Conservation (phyloP, 129 eudicot species). For the Apium graveolens region DNA sequence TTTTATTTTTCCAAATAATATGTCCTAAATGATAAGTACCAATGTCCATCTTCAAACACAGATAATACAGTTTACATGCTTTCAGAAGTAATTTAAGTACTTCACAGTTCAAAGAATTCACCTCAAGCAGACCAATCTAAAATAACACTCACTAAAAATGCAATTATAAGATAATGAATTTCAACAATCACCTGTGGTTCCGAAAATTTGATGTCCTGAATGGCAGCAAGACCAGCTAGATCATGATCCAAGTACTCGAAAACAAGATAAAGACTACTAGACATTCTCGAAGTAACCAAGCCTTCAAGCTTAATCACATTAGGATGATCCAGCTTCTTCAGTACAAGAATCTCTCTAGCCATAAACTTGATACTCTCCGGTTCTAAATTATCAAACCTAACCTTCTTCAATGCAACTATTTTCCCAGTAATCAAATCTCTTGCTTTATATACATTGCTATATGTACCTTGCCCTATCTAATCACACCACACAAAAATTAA, state of each 20-base stretch:
- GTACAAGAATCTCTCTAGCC: slow-evolving; percentile 86
- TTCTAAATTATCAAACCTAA: slow-evolving; percentile 78
- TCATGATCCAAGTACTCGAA: slow-evolving; percentile 95
- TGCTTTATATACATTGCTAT: slow-evolving; percentile 94
- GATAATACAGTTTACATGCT: background rate
- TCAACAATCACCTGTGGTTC: slow-evolving; percentile 60
- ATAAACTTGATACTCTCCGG: slow-evolving; percentile 82
- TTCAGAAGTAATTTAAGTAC: background rate
- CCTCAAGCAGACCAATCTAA: background rate
- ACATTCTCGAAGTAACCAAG: slow-evolving; percentile 82
- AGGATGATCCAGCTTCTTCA: slow-evolving; percentile 74
- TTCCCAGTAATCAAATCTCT: slow-evolving; percentile 84
- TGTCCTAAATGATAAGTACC: slow-evolving; percentile 2
- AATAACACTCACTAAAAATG: background rate
- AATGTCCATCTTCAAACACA: background rate
- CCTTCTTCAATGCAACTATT: slow-evolving; percentile 88
- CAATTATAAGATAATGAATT: background rate
- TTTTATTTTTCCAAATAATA: background rate
- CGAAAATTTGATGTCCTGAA: slow-evolving; percentile 56
- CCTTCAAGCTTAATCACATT: slow-evolving; percentile 91
- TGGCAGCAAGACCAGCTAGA: slow-evolving; percentile 86
- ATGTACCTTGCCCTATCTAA: slow-evolving; percentile 94
- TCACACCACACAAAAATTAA: slow-evolving; percentile 10
- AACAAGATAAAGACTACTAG: slow-evolving; percentile 71
- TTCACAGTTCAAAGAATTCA: background rate